Percentiles rank a stretch among this genome's conserved stretches.
Conservation (phyloP, 2,329 filamentous ascomycete species). For the Ascochyta viciae-villosae region DNA sequence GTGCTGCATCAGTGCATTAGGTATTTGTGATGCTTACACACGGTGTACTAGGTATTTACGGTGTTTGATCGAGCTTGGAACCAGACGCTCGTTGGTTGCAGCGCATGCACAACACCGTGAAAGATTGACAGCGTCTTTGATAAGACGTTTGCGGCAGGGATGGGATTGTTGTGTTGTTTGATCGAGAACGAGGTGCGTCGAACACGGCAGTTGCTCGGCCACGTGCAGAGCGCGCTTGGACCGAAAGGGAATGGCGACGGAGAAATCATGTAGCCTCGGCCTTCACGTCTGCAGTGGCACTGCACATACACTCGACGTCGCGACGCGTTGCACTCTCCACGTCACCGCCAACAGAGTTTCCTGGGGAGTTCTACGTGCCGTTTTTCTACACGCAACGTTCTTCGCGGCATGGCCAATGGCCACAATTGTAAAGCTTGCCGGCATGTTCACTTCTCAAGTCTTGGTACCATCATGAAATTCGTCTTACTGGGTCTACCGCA, state of each 20-base stretch:
- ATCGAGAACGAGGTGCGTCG: neutral
- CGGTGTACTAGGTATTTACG: neutral
- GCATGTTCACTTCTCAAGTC: too few relatives aligned
- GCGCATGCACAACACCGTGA: neutral
- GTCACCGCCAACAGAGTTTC: neutral
- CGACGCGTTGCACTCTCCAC: neutral
- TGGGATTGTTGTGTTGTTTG: neutral
- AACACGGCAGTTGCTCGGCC: conserved; percentile 14
- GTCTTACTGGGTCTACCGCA: too few relatives aligned
- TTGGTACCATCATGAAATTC: too few relatives aligned
- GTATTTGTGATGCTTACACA: conserved; percentile 4
- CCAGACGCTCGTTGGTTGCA: neutral
- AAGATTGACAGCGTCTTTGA: neutral
- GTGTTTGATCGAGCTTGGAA: neutral
- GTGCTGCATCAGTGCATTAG: neutral
- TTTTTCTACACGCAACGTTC: too few relatives aligned
- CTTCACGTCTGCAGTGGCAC: neutral
- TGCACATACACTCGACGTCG: neutral
- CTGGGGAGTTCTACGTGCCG: too few relatives aligned
- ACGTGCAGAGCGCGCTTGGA: conserved; percentile 1
- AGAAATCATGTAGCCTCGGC: neutral
- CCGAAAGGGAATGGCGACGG: neutral
- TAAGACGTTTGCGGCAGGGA: conserved; percentile 1
- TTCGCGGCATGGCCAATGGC: too few relatives aligned
- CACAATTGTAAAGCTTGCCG: too few relatives aligned